A percentile compares a stretch with the other conserved stretches of the same genome.
Evolutionary conservation across 768 basidiomycete genomes (phyloP).

Genomic region (Suillus plorans): DNA sequence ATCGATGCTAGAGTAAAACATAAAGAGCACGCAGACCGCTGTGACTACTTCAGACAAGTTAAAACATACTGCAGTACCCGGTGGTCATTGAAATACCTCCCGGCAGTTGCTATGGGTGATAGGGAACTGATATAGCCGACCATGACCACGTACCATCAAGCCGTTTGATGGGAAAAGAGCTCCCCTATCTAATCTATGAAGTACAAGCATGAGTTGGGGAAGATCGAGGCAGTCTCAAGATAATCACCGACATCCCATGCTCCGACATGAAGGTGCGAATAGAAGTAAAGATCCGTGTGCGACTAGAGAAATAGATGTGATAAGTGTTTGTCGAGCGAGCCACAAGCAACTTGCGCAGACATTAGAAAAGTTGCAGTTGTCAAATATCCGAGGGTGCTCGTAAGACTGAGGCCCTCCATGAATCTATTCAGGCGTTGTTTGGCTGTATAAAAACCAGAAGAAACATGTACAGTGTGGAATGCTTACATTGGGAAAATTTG

Average conservation of each 20-base stretch:
- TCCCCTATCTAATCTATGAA: constrained; percentile 55
- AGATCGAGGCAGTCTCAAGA: background rate
- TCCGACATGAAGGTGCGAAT: constrained; percentile 47
- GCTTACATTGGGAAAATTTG: too few species aligned
- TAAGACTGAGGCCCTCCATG: too few species aligned
- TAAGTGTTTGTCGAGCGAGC: too few species aligned
- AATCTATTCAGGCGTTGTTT: too few species aligned
- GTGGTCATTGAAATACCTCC: constrained; percentile 61
- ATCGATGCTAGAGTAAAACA: constrained; percentile 48
- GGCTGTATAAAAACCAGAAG: too few species aligned
- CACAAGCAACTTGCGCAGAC: too few species aligned
- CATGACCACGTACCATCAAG: constrained; percentile 61
- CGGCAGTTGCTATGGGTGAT: constrained; percentile 49
- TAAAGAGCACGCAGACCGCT: constrained; percentile 7
- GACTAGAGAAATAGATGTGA: too few species aligned
- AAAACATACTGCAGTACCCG: constrained; percentile 26
- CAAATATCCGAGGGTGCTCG: too few species aligned
- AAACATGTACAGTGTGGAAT: too few species aligned
- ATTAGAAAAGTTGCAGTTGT: too few species aligned
- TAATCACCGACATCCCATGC: constrained; percentile 53
- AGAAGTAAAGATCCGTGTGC: constrained; percentile 26
- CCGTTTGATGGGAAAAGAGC: constrained; percentile 57
- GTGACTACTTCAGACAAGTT: background rate
- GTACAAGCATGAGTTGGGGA: background rate
- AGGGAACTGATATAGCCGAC: constrained; percentile 61